phyloP scores from a whole-genome alignment of 495 filamentous ascomycete genomes.

The Xylaria telfairii region DNA sequence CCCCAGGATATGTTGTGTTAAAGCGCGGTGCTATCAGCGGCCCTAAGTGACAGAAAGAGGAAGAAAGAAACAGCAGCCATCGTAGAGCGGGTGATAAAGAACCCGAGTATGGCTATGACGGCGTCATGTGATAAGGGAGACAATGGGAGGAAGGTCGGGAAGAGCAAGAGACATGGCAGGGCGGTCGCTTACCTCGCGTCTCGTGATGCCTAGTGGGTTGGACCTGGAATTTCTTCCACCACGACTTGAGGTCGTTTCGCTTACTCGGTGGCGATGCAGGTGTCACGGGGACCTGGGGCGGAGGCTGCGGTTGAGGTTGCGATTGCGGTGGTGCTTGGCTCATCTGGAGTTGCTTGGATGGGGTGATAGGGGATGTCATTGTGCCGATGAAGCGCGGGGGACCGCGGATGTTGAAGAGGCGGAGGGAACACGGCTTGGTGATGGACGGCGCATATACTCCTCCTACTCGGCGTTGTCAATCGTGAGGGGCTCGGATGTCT shows the following conservation, averaged over 20 bases:
- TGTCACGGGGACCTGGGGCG: conserved; percentile 31
- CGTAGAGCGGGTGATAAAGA: conserved; percentile 1
- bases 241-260: conserved; percentile 77
- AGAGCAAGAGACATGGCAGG: conserved; percentile 23
- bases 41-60: not conserved
- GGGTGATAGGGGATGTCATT: conserved; percentile 41
- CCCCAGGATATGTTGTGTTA: not conserved
- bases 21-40: not conserved
- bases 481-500: not conserved
- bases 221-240: conserved; percentile 90
- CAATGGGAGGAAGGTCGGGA: conserved; percentile 20
- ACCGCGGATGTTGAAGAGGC: conserved; percentile 20
- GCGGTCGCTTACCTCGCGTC: conserved; percentile 67
- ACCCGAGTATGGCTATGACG: not conserved
- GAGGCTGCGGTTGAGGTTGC: conserved; percentile 30
- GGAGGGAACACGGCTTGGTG: not conserved
- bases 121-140: not conserved
- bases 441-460: conserved; percentile 15
- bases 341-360: conserved; percentile 38
- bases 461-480: not conserved
- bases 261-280: conserved; percentile 69
- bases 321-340: conserved; percentile 25
- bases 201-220: conserved; percentile 73
- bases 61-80: not conserved
- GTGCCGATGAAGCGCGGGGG: conserved; percentile 39